Evolutionary conservation across 2,329 filamentous ascomycete genomes (phyloP), one percentile per base, ranked within the genome.

Genomic region (Elsinoe fawcettii): DNA sequence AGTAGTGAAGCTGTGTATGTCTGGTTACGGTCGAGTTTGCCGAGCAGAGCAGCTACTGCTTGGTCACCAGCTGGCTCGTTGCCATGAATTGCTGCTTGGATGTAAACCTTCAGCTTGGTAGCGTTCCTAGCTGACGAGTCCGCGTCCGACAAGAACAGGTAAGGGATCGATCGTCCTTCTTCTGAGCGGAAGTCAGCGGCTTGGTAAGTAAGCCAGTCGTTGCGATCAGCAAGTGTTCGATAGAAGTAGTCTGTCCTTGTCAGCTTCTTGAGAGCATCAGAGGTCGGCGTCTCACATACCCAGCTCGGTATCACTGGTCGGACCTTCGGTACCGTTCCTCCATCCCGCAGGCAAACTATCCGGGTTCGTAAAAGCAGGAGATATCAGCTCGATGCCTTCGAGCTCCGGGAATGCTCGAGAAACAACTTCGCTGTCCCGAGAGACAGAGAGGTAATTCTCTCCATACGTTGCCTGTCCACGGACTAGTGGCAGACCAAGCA

Each of bases 1-100:
- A 73, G 64, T 14, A 72, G 64, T 1, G 59, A 60, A 5, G 64
- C 59, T 5, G 69, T 64, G 67, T 66, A 71, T 2, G 62, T 60
- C 30, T 65, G 64, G 49, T 72, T 66, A 7, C 63, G 62, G 57
- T 68, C 64, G 61, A 73, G 65, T 20, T 67, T 68, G 12, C 70
- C 70, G 0, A 73, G 63, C 1, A 72, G 60, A 0, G 70, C 70
- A 12, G 70, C 63, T 6, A 66, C 62, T 0, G 69, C 66, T 58
- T 71, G 67, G 51, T 72, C 69, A 6, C 67, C 70, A 5, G 66
- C 70, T 2, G 70, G 69, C 58, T 72, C 70, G 51, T 72, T 70
- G 6, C 57, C 16, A 54, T 36, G 11, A 36, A 51, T 39, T 44
- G 56, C 58, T 9, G 53, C 47, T 54, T 58, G 46, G 55, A 58